Conservation (phyloP, 2,329 filamentous ascomycete species). For the Talaromyces sp. region DNA sequence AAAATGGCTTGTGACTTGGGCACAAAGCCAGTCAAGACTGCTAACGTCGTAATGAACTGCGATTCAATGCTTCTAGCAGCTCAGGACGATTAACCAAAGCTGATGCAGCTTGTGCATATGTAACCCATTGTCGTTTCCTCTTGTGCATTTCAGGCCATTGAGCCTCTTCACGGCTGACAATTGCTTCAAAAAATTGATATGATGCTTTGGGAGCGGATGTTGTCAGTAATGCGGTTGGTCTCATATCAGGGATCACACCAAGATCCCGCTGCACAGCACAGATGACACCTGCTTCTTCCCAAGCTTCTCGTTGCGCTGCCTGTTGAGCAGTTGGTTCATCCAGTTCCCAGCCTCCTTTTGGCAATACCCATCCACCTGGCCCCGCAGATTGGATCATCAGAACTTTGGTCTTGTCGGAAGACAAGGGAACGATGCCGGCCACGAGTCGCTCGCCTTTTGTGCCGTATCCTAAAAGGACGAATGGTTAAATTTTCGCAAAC, state of each 20-base stretch:
- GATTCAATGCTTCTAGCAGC: conserved; percentile 77
- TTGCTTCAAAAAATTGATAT: conserved; percentile 66
- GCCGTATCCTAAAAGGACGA: conserved; percentile 76
- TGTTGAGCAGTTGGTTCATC: conserved; percentile 85
- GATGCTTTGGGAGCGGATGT: conserved; percentile 61
- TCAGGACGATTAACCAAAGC: conserved; percentile 75
- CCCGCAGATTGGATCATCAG: conserved; percentile 89
- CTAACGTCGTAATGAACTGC: conserved; percentile 63
- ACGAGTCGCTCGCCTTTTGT: conserved; percentile 89
- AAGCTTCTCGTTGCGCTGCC: conserved; percentile 82
- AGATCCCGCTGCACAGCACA: conserved; percentile 81
- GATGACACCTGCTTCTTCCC: conserved; percentile 94
- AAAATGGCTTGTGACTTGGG: background rate
- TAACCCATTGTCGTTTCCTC: conserved; percentile 84
- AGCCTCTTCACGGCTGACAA: conserved; percentile 76
- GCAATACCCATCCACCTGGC: conserved; percentile 89
- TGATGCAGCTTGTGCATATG: conserved; percentile 73
- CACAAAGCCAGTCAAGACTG: background rate
- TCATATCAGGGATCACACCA: conserved; percentile 77
- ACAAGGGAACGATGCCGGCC: conserved; percentile 87
- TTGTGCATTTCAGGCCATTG: conserved; percentile 95
- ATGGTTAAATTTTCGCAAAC: background rate
- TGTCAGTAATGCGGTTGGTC: conserved; percentile 51
- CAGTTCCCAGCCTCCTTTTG: conserved; percentile 95
- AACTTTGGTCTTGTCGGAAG: conserved; percentile 77